Evolutionary conservation across 768 basidiomycete genomes (phyloP), one percentile per base, ranked within the genome.

Genomic region (Phylloporus scabripes): DNA sequence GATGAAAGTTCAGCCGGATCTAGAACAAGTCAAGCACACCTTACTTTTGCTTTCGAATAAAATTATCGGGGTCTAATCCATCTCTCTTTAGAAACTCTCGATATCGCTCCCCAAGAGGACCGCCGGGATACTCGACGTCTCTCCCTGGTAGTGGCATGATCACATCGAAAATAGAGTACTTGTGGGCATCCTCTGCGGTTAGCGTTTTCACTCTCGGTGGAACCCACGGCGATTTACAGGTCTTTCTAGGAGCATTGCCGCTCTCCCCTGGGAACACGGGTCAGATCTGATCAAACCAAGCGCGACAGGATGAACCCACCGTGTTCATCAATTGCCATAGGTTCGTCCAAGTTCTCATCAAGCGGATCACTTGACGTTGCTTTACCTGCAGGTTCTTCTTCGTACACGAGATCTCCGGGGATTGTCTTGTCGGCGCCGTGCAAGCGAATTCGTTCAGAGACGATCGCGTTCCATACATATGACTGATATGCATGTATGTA

Each of bases 401-500:
- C 89, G 55, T 84, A 87, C 14, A 98, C 90, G n/a, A 98, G 75
- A 63, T 99, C 96, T 1, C 96, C 96, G 6, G 81, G 80, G 39
- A 93, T 76, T 1, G 91, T 83, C 51, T 78, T 75, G 44, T 85
- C 78, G 44, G 77, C 71, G 26, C 94, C 92, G 59, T 83, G 83
- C 42, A 76, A 74, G 51, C 81, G 82, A 60, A 98, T 83, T 11
- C 96, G 86, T 68, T 97, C 92, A 3, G 94, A 97, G 34, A 94
- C 91, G 48, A 97, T 85, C 41, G 92, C 83, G 68, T 99, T 99
- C 95, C 95, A 99, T 29, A 98, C 85, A 59, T 97, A 99, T 14
- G 91, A 94, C 66, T 99, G 96, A 65, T 97, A 99, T 26, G 94
- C 94, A 67, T 99, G 96, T 47, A 97, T 83, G 65, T 98, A 99